A percentile compares a stretch with the other conserved stretches of the same genome.
These are phyloP conservation scores for Solanum boliviense DNA, from an alignment of 257 asterid species.

Conservation along the genomic window DNA sequence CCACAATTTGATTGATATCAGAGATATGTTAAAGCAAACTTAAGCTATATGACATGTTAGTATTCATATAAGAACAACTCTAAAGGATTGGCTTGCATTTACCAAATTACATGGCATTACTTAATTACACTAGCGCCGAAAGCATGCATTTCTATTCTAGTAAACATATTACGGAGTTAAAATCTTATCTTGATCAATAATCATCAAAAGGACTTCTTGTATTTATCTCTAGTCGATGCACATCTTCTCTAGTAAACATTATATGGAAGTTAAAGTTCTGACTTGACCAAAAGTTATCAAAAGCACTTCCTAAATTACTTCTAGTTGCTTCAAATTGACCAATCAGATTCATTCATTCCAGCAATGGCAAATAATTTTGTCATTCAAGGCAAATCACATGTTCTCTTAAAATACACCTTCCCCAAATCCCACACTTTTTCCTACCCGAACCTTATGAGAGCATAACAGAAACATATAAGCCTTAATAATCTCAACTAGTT, in stretches of 20 bases:
- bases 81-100: neutral
- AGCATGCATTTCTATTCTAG: neutral
- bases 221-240: neutral
- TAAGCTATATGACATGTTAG: neutral
- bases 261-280: neutral
- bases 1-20: neutral
- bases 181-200: neutral
- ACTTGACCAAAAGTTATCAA: neutral
- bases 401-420: neutral
- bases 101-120: neutral
- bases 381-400: neutral
- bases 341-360: neutral
- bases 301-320: neutral
- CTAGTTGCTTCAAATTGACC: neutral
- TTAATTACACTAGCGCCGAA: neutral
- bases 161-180: neutral
- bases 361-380: neutral
- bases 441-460: neutral
- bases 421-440: neutral
- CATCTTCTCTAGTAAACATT: neutral
- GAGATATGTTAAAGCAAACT: neutral
- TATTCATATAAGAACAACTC: neutral
- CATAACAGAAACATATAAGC: neutral
- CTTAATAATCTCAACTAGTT: neutral
- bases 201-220: neutral